Conservation (phyloP, 1,139 yeast species). For the Debaryomyces robertsiae region DNA sequence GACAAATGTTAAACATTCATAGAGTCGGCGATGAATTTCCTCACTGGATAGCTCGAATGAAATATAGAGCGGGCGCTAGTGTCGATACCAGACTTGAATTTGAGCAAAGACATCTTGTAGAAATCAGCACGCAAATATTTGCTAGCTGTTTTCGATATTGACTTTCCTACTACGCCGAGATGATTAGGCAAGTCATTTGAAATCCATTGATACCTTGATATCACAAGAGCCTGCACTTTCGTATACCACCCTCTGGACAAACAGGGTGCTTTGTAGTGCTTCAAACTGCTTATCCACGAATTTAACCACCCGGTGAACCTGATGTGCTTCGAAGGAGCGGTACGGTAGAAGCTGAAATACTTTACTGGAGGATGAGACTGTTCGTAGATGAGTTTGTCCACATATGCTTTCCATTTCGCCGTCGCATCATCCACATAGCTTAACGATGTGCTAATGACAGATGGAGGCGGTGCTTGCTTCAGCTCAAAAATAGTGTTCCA, state of each 20-base stretch:
- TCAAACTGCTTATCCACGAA: neutral
- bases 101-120: neutral
- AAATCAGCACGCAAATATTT: neutral
- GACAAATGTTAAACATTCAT: conserved; percentile 2
- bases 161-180: neutral
- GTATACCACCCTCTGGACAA: neutral
- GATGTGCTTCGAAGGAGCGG: conserved; percentile 2
- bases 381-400: conserved; percentile 12
- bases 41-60: conserved; percentile 5
- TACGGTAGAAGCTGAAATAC: conserved; percentile 8
- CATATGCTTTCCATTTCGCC: neutral
- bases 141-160: neutral
- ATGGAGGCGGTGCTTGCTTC: neutral
- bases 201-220: neutral
- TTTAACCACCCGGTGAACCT: neutral
- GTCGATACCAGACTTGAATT: conserved; percentile 7
- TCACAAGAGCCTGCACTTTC: too few relatives aligned
- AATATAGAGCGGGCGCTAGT: conserved; percentile 5
- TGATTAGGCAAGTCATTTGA: neutral
- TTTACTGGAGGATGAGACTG: conserved; percentile 5
- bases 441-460: neutral
- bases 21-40: conserved; percentile 5
- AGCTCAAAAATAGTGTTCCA: conserved; percentile 1
- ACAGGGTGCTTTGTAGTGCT: neutral
- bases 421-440: conserved; percentile 1